These are phyloP conservation scores for Neurospora hispaniola DNA, from an alignment of 495 filamentous ascomycete species.

Conservation along the genomic window DNA sequence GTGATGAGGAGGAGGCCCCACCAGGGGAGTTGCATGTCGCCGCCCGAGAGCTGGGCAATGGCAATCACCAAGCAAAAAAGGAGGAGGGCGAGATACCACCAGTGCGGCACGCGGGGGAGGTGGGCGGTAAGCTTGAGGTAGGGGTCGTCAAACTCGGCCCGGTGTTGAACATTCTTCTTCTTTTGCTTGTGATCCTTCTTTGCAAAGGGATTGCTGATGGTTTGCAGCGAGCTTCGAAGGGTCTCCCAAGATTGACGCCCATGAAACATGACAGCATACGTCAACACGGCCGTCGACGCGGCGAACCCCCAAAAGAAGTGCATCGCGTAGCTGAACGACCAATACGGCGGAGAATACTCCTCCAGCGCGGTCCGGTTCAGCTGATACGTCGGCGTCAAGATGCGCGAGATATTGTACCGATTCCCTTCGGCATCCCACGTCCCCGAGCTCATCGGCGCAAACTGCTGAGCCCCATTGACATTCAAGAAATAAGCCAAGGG, in stretches of 20 bases:
- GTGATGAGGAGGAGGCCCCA: conserved; percentile 42
- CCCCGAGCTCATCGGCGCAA: background rate
- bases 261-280: background rate
- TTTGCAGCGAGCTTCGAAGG: background rate
- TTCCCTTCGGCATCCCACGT: background rate
- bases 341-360: background rate
- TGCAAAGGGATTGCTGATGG: background rate
- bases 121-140: background rate
- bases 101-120: background rate
- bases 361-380: background rate
- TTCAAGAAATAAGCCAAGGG: background rate
- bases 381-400: background rate
- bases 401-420: background rate
- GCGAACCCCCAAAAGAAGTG: background rate
- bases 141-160: background rate
- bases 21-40: conserved; percentile 38
- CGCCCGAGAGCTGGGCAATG: conserved; percentile 33
- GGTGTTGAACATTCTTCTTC: background rate
- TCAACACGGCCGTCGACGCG: background rate
- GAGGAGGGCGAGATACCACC: conserved; percentile 17
- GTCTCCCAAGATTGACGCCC: background rate
- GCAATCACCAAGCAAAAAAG: conserved; percentile 35
- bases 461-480: background rate
- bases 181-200: no score
- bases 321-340: background rate